Conservation (phyloP, 1,284 basidiomycete species). For the Pyrrhoderma lamaoense region DNA sequence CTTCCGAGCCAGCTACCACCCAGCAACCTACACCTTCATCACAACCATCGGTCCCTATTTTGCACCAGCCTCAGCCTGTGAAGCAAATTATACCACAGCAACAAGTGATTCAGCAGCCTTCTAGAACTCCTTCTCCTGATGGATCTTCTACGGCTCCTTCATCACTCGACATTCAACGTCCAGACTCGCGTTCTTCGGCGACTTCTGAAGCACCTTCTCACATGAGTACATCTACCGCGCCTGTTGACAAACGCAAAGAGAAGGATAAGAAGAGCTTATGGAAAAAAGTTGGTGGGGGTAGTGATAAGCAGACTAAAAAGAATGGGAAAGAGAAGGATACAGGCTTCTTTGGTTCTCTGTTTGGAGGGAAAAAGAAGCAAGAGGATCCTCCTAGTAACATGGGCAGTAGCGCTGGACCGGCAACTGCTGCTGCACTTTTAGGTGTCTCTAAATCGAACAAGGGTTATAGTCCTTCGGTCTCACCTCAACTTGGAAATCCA, state of each 20-base stretch:
- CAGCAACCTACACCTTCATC: slow-evolving; percentile 6
- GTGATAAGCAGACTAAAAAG: slow-evolving; percentile 54
- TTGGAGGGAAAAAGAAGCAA: slow-evolving; percentile 77
- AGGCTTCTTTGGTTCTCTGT: slow-evolving; percentile 84
- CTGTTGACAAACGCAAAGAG: slow-evolving; percentile 47
- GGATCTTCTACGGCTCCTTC: slow-evolving; percentile 23
- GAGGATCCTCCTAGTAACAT: slow-evolving; percentile 50
- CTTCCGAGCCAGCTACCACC: slow-evolving; percentile 7
- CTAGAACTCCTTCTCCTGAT: slow-evolving; percentile 40
- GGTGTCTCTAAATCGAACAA: slow-evolving; percentile 78
- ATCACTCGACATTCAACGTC: slow-evolving; percentile 12
- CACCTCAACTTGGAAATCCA: slow-evolving; percentile 57
- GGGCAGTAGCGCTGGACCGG: slow-evolving; percentile 58
- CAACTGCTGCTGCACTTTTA: slow-evolving; percentile 75
- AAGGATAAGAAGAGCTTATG: slow-evolving; percentile 77
- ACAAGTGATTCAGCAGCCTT: slow-evolving; percentile 30
- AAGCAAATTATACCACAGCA: slow-evolving; percentile 29
- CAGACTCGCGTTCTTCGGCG: slow-evolving; percentile 20
- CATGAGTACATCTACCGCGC: slow-evolving; percentile 27
- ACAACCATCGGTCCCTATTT: slow-evolving; percentile 32
- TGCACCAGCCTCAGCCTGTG: slow-evolving; percentile 52
- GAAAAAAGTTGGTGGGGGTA: slow-evolving; percentile 69
- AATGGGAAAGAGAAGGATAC: slow-evolving; percentile 50
- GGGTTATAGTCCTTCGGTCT: slow-evolving; percentile 49
- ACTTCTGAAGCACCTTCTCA: slow-evolving; percentile 26